These are phyloP conservation scores for Fusarium ambrosium DNA, from an alignment of 2,329 filamentous ascomycete species.

Conservation along the genomic window DNA sequence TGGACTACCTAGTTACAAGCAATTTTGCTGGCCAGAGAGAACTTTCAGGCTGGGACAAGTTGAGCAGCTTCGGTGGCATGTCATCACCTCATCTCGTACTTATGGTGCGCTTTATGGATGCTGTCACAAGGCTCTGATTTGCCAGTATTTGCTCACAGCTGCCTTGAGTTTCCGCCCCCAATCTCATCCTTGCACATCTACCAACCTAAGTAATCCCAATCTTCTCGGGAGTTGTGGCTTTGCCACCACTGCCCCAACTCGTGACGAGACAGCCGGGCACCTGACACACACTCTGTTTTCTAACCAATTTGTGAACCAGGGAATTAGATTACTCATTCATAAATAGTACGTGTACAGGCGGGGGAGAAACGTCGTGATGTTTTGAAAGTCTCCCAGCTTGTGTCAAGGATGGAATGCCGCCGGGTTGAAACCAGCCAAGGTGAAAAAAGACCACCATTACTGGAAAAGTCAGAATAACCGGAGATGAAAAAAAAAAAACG, in stretches of 20 bases:
- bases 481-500: no score
- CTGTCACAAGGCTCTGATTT: neutral
- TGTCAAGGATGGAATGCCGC: no score
- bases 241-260: neutral
- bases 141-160: neutral
- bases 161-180: neutral
- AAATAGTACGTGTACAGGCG: no score
- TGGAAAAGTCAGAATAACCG: no score
- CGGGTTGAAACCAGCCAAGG: no score
- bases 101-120: neutral
- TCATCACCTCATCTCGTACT: neutral
- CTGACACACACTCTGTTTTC: neutral
- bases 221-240: neutral
- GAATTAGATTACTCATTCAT: neutral
- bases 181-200: neutral
- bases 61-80: neutral
- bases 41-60: neutral
- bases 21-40: neutral
- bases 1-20: neutral
- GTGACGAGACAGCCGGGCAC: neutral
- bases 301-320: neutral
- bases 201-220: neutral
- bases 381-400: no score
- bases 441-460: no score
- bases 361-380: no score